These are phyloP conservation scores for Aspergillus eucalypticola DNA, from an alignment of 2,329 filamentous ascomycete species.

Conservation along the genomic window DNA sequence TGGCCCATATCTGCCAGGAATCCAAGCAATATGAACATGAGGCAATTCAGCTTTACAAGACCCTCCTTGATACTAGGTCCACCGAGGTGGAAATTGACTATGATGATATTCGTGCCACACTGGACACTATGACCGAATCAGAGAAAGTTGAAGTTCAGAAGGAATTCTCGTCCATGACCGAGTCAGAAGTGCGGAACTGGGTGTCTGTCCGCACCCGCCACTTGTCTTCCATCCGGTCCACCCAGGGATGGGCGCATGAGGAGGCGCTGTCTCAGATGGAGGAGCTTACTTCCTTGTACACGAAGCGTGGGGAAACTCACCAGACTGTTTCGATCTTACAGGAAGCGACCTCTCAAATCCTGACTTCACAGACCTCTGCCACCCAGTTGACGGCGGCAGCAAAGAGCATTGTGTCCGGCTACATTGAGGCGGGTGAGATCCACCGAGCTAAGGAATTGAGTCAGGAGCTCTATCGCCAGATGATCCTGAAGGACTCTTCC, in stretches of 20 bases:
- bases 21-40: slow-evolving; percentile 37
- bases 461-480: slow-evolving; percentile 41
- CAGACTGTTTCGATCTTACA: slow-evolving; percentile 33
- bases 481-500: slow-evolving; percentile 39
- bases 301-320: slow-evolving; percentile 33
- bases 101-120: slow-evolving; percentile 34
- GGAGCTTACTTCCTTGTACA: slow-evolving; percentile 38
- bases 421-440: slow-evolving; percentile 34
- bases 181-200: slow-evolving; percentile 29
- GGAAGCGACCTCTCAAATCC: slow-evolving; percentile 34
- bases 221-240: slow-evolving; percentile 29
- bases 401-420: slow-evolving; percentile 38
- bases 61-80: slow-evolving; percentile 34
- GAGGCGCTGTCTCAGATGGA: slow-evolving; percentile 39
- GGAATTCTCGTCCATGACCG: slow-evolving; percentile 25
- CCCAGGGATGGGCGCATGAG: slow-evolving; percentile 42
- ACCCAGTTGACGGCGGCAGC: slow-evolving; percentile 35
- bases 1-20: slow-evolving; percentile 42
- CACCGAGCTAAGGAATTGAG: slow-evolving; percentile 34
- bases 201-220: slow-evolving; percentile 32
- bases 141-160: slow-evolving; percentile 24
- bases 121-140: slow-evolving; percentile 42
- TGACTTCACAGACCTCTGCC: slow-evolving; percentile 32
- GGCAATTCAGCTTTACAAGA: slow-evolving; percentile 38
- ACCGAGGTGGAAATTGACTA: slow-evolving; percentile 30